phyloP scores from a whole-genome alignment of 2,329 filamentous ascomycete genomes.

The Nemania abortiva region DNA sequence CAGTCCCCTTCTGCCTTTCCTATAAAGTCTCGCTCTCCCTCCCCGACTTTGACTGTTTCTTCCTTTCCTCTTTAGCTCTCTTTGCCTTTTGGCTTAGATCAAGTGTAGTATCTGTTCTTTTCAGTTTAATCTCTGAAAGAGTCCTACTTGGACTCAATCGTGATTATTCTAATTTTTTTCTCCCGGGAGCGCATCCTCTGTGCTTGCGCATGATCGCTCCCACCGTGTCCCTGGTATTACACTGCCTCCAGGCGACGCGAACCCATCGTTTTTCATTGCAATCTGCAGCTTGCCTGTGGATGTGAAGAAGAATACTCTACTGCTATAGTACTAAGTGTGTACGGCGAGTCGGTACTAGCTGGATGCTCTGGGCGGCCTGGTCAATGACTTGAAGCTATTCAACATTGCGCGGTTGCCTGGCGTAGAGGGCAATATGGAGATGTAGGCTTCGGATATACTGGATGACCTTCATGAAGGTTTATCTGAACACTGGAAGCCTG shows the following conservation, averaged over 20 bases:
- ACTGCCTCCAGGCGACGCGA: slow-evolving; percentile 79
- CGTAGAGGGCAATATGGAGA: too few relatives aligned
- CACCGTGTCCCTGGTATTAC: slow-evolving; percentile 81
- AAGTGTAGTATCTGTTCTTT: slow-evolving; percentile 97
- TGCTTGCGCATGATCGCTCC: slow-evolving; percentile 73
- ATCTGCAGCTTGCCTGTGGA: slow-evolving; percentile 62
- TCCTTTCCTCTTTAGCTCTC: slow-evolving; percentile 66
- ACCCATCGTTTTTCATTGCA: slow-evolving; percentile 63
- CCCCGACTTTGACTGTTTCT: too few relatives aligned
- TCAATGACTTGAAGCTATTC: too few relatives aligned
- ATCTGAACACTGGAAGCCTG: too few relatives aligned
- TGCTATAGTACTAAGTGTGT: slow-evolving; percentile 2
- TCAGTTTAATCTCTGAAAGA: slow-evolving; percentile 95
- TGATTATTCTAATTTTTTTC: slow-evolving; percentile 87
- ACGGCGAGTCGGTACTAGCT: too few relatives aligned
- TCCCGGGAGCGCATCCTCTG: slow-evolving; percentile 67
- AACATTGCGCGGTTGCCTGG: too few relatives aligned
- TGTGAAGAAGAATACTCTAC: slow-evolving; percentile 66
- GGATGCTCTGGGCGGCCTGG: too few relatives aligned
- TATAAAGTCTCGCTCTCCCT: slow-evolving; percentile 32
- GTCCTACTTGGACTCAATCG: slow-evolving; percentile 73
- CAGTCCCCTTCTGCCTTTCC: background rate
- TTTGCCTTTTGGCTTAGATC: slow-evolving; percentile 74
- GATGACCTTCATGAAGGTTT: too few relatives aligned
- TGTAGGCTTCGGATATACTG: too few relatives aligned